Conservation (phyloP, 164 flowering plant species). For the Kingdonia uniflora region DNA sequence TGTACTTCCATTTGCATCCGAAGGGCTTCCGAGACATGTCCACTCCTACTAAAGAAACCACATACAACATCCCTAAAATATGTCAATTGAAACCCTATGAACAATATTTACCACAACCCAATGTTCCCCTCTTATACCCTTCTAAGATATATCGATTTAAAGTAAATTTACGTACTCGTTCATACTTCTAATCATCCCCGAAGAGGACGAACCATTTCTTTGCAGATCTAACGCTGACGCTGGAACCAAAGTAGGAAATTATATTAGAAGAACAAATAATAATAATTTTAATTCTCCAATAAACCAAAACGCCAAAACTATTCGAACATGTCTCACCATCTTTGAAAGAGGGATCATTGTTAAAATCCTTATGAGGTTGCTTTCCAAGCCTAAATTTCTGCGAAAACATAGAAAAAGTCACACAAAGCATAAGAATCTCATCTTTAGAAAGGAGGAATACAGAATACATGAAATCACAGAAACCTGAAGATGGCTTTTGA, state of each 20-base stretch:
- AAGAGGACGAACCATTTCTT: constrained; percentile 62
- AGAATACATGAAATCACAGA: neutral
- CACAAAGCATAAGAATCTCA: no score
- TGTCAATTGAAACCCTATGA: constrained; percentile 1
- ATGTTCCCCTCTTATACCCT: no score
- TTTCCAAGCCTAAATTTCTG: constrained; percentile 99
- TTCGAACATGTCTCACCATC: constrained; percentile 53
- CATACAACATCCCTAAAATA: neutral
- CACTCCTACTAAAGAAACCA: constrained; percentile 28
- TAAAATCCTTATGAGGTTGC: constrained; percentile 95
- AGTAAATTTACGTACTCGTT: constrained; percentile 79
- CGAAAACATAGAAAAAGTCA: neutral
- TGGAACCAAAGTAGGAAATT: constrained; percentile 5
- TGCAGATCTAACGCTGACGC: constrained; percentile 71
- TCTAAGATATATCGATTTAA: no score
- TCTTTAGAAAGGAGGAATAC: no score
- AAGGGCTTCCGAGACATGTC: constrained; percentile 46
- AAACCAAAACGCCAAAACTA: neutral
- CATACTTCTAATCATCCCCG: constrained; percentile 65
- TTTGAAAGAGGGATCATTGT: constrained; percentile 76
- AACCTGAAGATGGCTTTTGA: constrained; percentile 99
- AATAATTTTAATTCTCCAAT: no score
- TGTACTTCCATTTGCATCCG: constrained; percentile 99
- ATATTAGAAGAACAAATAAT: neutral
- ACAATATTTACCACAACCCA: no score